Percentiles rank a stretch among this genome's conserved stretches.
These are phyloP conservation scores for Coemansia interrupta DNA, from an alignment of 192 early-diverging fungal species.

Conservation along the genomic window DNA sequence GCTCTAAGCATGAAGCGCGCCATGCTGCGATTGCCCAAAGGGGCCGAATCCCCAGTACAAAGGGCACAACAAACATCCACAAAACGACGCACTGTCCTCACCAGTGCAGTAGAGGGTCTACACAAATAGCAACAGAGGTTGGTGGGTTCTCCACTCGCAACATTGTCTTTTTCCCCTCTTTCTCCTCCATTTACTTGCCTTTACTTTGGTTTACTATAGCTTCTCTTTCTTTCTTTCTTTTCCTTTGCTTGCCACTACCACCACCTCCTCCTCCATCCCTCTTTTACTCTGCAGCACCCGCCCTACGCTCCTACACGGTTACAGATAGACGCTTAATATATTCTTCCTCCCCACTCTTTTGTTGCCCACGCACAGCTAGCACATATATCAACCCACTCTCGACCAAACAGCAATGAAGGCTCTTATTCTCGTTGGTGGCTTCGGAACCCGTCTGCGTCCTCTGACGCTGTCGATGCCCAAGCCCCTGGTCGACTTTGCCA, in stretches of 20 bases:
- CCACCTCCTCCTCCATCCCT: conserved; percentile 2
- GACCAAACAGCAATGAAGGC: conserved; percentile 64
- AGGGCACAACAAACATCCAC: conserved; percentile 2
- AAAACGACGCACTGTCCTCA: background rate
- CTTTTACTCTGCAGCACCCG: background rate
- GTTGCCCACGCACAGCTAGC: background rate
- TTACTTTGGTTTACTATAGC: background rate
- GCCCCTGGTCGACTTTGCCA: conserved; percentile 99
- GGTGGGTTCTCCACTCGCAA: conserved; percentile 1
- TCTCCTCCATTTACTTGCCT: background rate
- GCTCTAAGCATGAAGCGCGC: conserved; percentile 12
- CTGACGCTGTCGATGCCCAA: conserved; percentile 95
- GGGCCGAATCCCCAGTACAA: conserved; percentile 4
- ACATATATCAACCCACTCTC: conserved; percentile 6
- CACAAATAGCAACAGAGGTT: conserved; percentile 6
- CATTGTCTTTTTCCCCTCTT: conserved; percentile 1
- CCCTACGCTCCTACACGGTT: background rate
- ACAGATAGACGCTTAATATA: conserved; percentile 2
- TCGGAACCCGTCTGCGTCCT: conserved; percentile 96
- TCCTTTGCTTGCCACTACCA: background rate
- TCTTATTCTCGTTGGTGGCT: conserved; percentile 85
- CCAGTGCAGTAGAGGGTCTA: background rate
- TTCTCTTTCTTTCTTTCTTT: conserved; percentile 2
- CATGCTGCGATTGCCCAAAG: conserved; percentile 15
- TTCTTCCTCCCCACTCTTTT: background rate